These are phyloP conservation scores for Kodamaea hsintzibuensis DNA, from an alignment of 805 yeast genomes.

Conservation along the genomic window DNA sequence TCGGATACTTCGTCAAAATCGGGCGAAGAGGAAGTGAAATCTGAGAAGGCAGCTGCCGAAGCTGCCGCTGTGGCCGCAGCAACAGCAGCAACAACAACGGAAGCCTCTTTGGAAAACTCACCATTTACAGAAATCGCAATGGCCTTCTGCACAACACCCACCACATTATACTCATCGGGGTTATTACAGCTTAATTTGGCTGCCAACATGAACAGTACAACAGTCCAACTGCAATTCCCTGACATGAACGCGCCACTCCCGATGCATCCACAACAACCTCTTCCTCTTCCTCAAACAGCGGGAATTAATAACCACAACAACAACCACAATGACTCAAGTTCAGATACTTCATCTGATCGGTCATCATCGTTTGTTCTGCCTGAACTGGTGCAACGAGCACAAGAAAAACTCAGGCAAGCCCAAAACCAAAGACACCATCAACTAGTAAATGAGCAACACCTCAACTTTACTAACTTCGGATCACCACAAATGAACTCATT, in stretches of 20 bases:
- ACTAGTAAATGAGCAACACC: neutral
- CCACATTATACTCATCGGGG: neutral
- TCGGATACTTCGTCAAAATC: neutral
- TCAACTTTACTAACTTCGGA: neutral
- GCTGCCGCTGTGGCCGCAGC: neutral
- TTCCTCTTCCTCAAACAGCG: neutral
- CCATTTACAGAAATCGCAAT: conserved; percentile 15
- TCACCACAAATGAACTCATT: conserved; percentile 1
- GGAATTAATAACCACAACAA: neutral
- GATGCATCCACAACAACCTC: neutral
- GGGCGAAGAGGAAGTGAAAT: neutral
- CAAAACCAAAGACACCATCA: conserved; percentile 1
- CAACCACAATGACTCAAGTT: neutral
- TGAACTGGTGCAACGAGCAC: neutral
- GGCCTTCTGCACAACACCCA: conserved; percentile 11
- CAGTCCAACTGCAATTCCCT: neutral
- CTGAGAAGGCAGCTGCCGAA: neutral
- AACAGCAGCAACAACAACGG: neutral
- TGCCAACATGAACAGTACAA: neutral
- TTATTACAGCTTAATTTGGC: neutral
- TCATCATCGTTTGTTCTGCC: neutral
- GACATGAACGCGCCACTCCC: neutral
- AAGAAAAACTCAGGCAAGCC: neutral
- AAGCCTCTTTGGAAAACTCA: conserved; percentile 1
- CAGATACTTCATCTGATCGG: neutral